Evolutionary conservation across 73 alveolate species (phyloP).

Genomic region (Paramecium primaurelia): DNA sequence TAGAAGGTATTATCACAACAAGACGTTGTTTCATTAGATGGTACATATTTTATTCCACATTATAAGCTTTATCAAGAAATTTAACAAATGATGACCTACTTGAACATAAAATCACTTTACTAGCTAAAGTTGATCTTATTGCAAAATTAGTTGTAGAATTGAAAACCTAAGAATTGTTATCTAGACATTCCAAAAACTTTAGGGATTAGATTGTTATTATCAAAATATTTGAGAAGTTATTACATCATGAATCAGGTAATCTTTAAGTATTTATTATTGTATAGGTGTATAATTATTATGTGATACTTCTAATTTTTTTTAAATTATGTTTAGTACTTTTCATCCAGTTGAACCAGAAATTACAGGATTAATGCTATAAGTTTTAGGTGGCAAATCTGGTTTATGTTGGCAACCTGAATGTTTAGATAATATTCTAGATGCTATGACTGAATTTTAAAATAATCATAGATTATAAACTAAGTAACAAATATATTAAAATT

Average conservation of each 20-base stretch:
- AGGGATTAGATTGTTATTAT: background rate
- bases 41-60: background rate
- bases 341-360: constrained; percentile 37
- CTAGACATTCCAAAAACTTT: constrained; percentile 18
- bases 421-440: background rate
- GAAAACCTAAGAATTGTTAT: background rate
- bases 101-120: background rate
- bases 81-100: background rate
- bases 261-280: background rate
- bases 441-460: constrained; percentile 7
- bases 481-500: background rate
- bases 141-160: background rate
- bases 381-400: constrained; percentile 7
- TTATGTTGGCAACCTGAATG: constrained; percentile 23
- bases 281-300: background rate
- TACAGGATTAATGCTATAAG: background rate
- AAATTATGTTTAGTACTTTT: constrained; percentile 30
- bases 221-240: background rate
- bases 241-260: background rate
- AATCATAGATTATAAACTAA: background rate
- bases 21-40: background rate
- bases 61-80: background rate
- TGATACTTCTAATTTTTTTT: background rate
- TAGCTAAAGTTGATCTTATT: background rate
- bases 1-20: background rate